These are phyloP conservation scores for Lotmaria passim DNA, from an alignment of 208 protist species.

Conservation along the genomic window DNA sequence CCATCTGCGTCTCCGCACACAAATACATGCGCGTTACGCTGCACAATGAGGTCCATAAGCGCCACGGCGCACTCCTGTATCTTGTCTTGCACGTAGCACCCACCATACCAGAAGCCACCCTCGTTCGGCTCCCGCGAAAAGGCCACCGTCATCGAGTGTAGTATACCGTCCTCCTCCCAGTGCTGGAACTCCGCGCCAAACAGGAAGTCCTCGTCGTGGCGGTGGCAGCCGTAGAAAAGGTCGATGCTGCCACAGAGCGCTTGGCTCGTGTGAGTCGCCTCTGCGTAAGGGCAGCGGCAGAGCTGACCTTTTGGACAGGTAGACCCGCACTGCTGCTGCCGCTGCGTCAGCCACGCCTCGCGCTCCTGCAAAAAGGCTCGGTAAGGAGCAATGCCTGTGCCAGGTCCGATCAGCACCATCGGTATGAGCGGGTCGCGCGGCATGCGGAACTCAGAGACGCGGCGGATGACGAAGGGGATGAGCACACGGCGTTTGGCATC, in stretches of 20 bases:
- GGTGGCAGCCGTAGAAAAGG: conserved; percentile 67
- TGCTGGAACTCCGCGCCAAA: conserved; percentile 51
- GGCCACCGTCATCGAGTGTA: conserved; percentile 53
- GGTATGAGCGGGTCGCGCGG: conserved; percentile 56
- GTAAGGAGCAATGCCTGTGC: conserved; percentile 88
- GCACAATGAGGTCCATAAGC: conserved; percentile 47
- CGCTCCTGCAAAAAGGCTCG: conserved; percentile 86
- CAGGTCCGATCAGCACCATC: conserved; percentile 87
- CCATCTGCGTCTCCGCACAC: conserved; percentile 74
- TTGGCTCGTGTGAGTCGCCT: conserved; percentile 2
- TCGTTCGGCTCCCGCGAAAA: conserved; percentile 69
- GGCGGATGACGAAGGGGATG: conserved; percentile 44
- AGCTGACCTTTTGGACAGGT: conserved; percentile 9
- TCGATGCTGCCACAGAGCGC: conserved; percentile 42
- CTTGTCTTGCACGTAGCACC: conserved; percentile 78
- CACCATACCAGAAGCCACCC: conserved; percentile 60
- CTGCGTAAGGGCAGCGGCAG: conserved; percentile 18
- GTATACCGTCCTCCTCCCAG: conserved; percentile 37
- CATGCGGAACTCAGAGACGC: conserved; percentile 60
- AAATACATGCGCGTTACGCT: conserved; percentile 53
- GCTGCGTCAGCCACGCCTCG: conserved; percentile 38
- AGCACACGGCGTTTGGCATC: conserved; percentile 28
- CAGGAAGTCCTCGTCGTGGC: conserved; percentile 47
- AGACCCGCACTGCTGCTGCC: conserved; percentile 12
- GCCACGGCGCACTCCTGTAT: conserved; percentile 40